These are phyloP conservation scores for Trichophyton equinum DNA, from an alignment of 2,329 filamentous ascomycete genomes.

Conservation along the genomic window DNA sequence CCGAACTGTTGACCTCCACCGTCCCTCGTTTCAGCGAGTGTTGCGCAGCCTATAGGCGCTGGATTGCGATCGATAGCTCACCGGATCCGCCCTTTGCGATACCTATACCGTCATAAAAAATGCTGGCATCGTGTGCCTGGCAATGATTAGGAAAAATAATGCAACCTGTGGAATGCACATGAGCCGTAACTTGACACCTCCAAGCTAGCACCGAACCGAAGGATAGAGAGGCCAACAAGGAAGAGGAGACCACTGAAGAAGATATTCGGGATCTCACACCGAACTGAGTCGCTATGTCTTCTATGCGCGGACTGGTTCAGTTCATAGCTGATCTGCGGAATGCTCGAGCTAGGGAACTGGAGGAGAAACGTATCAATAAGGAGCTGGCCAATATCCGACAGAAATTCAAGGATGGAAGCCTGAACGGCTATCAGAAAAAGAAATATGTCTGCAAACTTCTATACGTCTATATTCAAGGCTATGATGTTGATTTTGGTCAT, in stretches of 20 bases:
- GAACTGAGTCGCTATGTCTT: conserved; percentile 27
- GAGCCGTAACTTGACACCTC: conserved; percentile 6
- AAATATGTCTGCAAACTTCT: conserved; percentile 99
- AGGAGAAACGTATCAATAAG: conserved; percentile 99
- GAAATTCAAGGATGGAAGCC: conserved; percentile 91
- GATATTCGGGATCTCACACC: neutral
- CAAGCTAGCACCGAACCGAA: conserved; percentile 2
- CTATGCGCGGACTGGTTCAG: conserved; percentile 68
- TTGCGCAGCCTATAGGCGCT: neutral
- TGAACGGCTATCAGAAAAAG: conserved; percentile 98
- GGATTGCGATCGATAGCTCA: neutral
- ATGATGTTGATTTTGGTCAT: conserved; percentile 98
- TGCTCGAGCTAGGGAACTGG: conserved; percentile 82
- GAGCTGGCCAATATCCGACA: conserved; percentile 96
- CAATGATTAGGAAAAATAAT: conserved; percentile 8
- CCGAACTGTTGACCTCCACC: neutral
- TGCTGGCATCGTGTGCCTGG: conserved; percentile 1
- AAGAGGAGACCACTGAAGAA: neutral
- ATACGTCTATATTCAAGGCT: conserved; percentile 97
- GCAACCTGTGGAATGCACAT: neutral
- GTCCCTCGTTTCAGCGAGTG: neutral
- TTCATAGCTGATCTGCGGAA: conserved; percentile 97
- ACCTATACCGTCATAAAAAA: neutral
- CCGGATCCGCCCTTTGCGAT: neutral
- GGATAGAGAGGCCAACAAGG: neutral